Evolutionary conservation across 2,329 filamentous ascomycete genomes (phyloP).

Genomic region (Fusarium sp.): DNA sequence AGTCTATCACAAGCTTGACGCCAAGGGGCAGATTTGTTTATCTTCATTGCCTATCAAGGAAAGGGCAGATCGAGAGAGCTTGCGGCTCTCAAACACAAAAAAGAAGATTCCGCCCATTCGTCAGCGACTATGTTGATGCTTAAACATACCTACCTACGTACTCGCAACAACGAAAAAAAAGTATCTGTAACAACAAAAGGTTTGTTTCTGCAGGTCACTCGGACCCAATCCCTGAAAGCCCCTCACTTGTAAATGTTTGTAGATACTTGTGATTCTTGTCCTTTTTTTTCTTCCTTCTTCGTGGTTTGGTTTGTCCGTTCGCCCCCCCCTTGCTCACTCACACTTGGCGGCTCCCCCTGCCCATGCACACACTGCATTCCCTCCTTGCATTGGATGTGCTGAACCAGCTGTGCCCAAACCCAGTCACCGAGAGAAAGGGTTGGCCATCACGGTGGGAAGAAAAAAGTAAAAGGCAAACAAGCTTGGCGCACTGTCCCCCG

Average conservation of each 20-base stretch:
- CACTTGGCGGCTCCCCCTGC: background rate
- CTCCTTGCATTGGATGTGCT: background rate
- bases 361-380: background rate
- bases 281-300: background rate
- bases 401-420: background rate
- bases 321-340: background rate
- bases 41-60: constrained; percentile 11
- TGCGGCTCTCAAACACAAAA: background rate
- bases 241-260: background rate
- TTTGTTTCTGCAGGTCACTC: constrained; percentile 1
- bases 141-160: background rate
- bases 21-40: constrained; percentile 7
- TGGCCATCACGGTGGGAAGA: background rate
- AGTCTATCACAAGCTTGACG: background rate
- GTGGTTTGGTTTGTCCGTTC: background rate
- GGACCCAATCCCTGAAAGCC: background rate
- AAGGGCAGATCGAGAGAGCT: background rate
- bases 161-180: background rate
- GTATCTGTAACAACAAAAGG: background rate
- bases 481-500: background rate
- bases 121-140: background rate
- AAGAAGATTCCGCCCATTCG: background rate
- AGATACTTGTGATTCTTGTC: background rate
- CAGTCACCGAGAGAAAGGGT: background rate
- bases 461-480: background rate